phyloP scores from a whole-genome alignment of 768 basidiomycete species.

The Ramaria sp. region DNA sequence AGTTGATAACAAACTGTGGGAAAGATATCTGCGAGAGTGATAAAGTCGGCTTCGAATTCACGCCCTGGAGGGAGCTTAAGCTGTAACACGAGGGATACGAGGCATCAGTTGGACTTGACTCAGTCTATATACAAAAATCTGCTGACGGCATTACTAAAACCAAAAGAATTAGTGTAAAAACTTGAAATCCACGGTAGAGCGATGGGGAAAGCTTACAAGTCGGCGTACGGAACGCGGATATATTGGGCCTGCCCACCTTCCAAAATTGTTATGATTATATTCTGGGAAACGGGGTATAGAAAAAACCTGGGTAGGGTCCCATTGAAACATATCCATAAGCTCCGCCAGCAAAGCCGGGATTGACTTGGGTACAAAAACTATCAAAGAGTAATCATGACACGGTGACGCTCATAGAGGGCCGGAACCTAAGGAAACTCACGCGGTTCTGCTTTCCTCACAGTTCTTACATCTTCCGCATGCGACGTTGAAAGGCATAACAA shows the following conservation, averaged over 20 bases:
- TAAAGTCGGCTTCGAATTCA: conserved; percentile 46
- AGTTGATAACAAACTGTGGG: conserved; percentile 30
- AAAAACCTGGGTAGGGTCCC: conserved; percentile 38
- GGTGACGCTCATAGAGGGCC: background rate
- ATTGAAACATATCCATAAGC: conserved; percentile 38
- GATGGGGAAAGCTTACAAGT: conserved; percentile 30
- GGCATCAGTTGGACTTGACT: background rate
- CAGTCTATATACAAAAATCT: background rate
- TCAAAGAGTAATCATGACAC: background rate
- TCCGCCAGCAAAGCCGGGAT: conserved; percentile 41
- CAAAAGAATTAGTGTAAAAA: background rate
- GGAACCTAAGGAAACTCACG: conserved; percentile 12
- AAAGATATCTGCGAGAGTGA: conserved; percentile 43
- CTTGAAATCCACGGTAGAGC: background rate
- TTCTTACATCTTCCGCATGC: conserved; percentile 47
- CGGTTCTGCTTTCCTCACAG: conserved; percentile 41
- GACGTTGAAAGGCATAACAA: conserved; percentile 53
- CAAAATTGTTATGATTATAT: background rate
- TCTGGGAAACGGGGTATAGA: background rate
- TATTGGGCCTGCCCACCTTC: conserved; percentile 25
- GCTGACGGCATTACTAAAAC: conserved; percentile 5
- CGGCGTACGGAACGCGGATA: conserved; percentile 44
- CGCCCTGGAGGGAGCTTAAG: conserved; percentile 39
- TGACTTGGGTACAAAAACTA: conserved; percentile 42
- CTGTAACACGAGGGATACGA: background rate